phyloP scores from a whole-genome alignment of 805 yeast species.

The Kodamaea sagamina region DNA sequence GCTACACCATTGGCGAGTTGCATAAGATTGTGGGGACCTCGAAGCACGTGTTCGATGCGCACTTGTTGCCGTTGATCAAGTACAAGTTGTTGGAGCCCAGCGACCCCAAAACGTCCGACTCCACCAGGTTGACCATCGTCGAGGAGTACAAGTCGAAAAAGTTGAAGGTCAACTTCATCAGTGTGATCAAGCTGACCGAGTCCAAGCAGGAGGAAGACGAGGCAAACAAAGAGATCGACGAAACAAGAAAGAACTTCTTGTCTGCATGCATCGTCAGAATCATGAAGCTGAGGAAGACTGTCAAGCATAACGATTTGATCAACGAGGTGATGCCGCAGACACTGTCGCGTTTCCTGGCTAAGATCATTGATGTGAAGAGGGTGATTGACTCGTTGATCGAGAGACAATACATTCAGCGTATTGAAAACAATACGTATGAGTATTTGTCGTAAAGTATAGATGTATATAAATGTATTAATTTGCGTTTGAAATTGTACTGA shows the following conservation, averaged over 20 bases:
- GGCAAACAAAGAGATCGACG: constrained; percentile 77
- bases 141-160: constrained; percentile 83
- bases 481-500: neutral
- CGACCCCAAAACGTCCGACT: constrained; percentile 30
- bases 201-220: constrained; percentile 70
- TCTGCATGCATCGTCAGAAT: constrained; percentile 94
- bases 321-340: constrained; percentile 89
- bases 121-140: constrained; percentile 68
- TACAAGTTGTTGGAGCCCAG: constrained; percentile 69
- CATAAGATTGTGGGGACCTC: constrained; percentile 69
- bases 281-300: constrained; percentile 87
- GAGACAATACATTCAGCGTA: constrained; percentile 78
- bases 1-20: constrained; percentile 61
- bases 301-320: constrained; percentile 76
- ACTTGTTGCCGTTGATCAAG: constrained; percentile 76
- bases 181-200: constrained; percentile 47
- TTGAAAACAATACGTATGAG: constrained; percentile 71
- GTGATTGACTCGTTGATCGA: constrained; percentile 85
- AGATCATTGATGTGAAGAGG: constrained; percentile 80
- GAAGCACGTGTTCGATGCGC: constrained; percentile 65
- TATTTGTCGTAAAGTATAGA: constrained; percentile 61
- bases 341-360: constrained; percentile 78
- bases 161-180: constrained; percentile 76
- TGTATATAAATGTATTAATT: neutral
- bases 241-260: constrained; percentile 79